These are phyloP conservation scores for Monosporascus ibericus DNA, from an alignment of 2,329 filamentous ascomycete genomes.

Conservation along the genomic window DNA sequence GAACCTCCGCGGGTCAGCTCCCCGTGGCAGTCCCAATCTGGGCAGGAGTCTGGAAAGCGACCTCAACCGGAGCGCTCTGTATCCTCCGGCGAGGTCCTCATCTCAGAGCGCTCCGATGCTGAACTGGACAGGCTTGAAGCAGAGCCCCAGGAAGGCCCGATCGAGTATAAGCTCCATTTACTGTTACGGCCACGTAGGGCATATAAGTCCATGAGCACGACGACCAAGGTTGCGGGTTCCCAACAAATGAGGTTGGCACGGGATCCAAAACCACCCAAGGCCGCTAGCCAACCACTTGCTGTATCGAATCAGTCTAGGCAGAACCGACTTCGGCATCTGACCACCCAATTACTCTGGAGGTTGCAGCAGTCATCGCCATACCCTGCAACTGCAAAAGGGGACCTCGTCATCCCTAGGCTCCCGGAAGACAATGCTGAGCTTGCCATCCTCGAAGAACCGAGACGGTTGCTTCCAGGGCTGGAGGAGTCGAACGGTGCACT, in stretches of 20 bases:
- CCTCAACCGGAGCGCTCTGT: slow-evolving; percentile 21
- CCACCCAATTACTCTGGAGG: slow-evolving; percentile 90
- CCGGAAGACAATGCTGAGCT: slow-evolving; percentile 55
- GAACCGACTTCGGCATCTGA: slow-evolving; percentile 81
- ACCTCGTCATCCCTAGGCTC: slow-evolving; percentile 68
- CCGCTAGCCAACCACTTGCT: slow-evolving; percentile 13
- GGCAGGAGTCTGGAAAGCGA: slow-evolving; percentile 38
- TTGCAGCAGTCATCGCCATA: slow-evolving; percentile 91
- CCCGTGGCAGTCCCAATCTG: slow-evolving; percentile 83
- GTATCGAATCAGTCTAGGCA: slow-evolving; percentile 66
- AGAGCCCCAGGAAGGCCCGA: slow-evolving; percentile 89
- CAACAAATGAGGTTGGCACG: slow-evolving; percentile 22
- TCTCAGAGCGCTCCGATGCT: slow-evolving; percentile 24
- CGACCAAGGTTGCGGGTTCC: slow-evolving; percentile 23
- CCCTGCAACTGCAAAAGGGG: slow-evolving; percentile 72
- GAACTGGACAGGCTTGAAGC: slow-evolving; percentile 66
- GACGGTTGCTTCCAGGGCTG: slow-evolving; percentile 66
- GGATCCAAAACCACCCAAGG: slow-evolving; percentile 21
- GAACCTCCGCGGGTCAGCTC: slow-evolving; percentile 84
- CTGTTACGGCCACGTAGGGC: slow-evolving; percentile 71
- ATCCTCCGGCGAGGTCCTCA: slow-evolving; percentile 26
- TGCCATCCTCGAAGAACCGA: slow-evolving; percentile 40
- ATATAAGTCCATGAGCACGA: slow-evolving; percentile 67
- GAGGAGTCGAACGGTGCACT: slow-evolving; percentile 90
- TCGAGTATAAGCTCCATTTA: slow-evolving; percentile 93